A percentile compares a stretch with the other conserved stretches of the same genome.
Evolutionary conservation across 2,329 filamentous ascomycete genomes (phyloP).

Genomic region (Colletotrichum navitas): DNA sequence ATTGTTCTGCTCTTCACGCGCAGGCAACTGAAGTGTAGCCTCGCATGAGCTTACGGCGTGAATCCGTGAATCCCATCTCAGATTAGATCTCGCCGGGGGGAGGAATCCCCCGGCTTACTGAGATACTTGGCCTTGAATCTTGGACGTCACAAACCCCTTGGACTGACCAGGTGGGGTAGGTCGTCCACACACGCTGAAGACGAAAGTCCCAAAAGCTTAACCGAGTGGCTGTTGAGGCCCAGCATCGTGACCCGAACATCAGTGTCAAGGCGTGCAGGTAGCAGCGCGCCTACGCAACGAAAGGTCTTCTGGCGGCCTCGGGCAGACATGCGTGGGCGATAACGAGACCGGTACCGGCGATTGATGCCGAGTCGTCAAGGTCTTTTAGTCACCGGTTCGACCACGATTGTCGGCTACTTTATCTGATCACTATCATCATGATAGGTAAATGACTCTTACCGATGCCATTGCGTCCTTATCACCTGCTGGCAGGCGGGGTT

Average conservation of each 20-base stretch:
- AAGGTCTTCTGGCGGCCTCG: no score
- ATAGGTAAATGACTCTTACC: conserved; percentile 12
- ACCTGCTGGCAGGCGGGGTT: not conserved
- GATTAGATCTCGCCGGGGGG: conserved; percentile 12
- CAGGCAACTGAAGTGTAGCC: conserved; percentile 29
- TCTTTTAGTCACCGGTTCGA: conserved; percentile 4
- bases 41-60: conserved; percentile 36
- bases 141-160: conserved; percentile 11
- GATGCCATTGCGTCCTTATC: not conserved
- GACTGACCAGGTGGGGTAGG: not conserved
- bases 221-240: not conserved
- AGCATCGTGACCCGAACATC: conserved; percentile 6
- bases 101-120: conserved; percentile 4
- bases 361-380: not conserved
- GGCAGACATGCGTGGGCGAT: not conserved
- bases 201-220: conserved; percentile 2
- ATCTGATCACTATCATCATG: not conserved
- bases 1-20: conserved; percentile 35
- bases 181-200: not conserved
- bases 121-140: not conserved
- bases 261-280: conserved; percentile 1
- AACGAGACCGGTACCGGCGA: conserved; percentile 5
- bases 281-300: conserved; percentile 2
- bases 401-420: conserved; percentile 3
- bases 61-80: conserved; percentile 40